A percentile compares a stretch with the other conserved stretches of the same genome.
Conservation (phyloP, 75 land plant genomes). For the Cupressus sempervirens region DNA sequence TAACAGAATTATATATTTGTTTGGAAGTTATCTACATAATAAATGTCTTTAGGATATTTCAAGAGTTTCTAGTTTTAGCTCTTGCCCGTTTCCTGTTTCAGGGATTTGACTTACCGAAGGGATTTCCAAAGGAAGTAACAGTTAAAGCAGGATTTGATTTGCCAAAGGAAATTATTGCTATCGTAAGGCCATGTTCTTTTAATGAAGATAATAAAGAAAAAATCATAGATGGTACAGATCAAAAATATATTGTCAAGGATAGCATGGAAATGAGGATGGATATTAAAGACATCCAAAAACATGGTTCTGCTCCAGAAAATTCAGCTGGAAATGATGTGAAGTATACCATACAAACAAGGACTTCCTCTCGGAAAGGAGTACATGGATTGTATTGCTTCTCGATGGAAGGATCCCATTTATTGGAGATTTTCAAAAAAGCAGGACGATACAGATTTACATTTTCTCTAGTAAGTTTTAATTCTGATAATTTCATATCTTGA, state of each 20-base stretch:
- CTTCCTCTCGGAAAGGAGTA: slow-evolving; percentile 25
- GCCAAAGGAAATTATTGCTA: slow-evolving; percentile 51
- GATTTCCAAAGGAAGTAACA: slow-evolving; percentile 13
- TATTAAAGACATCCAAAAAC: slow-evolving; percentile 16
- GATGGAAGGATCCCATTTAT: slow-evolving; percentile 18
- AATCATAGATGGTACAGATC: slow-evolving; percentile 21
- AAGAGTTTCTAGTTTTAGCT: background rate
- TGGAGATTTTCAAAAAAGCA: slow-evolving; percentile 25
- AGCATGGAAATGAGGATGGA: slow-evolving; percentile 43
- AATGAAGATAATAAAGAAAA: slow-evolving; percentile 1
- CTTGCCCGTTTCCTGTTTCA: background rate
- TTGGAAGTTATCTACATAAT: background rate
- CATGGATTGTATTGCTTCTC: slow-evolving; percentile 53
- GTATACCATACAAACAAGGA: slow-evolving; percentile 6
- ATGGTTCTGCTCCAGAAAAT: slow-evolving; percentile 6
- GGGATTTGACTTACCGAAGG: slow-evolving; percentile 37
- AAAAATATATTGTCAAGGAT: slow-evolving; percentile 40
- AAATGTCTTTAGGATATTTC: background rate
- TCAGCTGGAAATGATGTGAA: slow-evolving; percentile 5
- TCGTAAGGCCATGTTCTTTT: slow-evolving; percentile 46
- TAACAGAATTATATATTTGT: background rate
- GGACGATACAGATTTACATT: slow-evolving; percentile 52
- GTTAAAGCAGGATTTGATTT: slow-evolving; percentile 38
- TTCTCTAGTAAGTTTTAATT: slow-evolving; percentile 39
- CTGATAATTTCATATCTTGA: background rate